Conservation (phyloP, 306 rosid species). For the Medicago ruthenica region DNA sequence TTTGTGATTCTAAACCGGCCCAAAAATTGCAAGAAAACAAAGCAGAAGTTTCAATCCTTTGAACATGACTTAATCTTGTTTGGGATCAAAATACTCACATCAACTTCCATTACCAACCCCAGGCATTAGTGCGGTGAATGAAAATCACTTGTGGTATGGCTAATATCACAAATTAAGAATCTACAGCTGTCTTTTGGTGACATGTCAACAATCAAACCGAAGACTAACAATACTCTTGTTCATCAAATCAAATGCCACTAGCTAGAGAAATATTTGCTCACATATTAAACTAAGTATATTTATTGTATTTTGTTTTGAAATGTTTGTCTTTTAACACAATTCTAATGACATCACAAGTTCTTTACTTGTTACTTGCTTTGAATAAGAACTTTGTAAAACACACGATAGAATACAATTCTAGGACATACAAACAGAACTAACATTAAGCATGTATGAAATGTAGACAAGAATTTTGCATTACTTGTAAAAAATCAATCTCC, state of each 20-base stretch:
- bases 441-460: slow-evolving; percentile 10
- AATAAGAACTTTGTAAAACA: not conserved
- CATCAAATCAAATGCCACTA: slow-evolving; percentile 28
- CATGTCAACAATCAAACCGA: slow-evolving; percentile 47
- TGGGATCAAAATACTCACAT: slow-evolving; percentile 32
- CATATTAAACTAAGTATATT: slow-evolving; percentile 28
- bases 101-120: slow-evolving; percentile 58
- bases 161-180: slow-evolving; percentile 48
- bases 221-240: slow-evolving; percentile 33
- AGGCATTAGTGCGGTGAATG: slow-evolving; percentile 53
- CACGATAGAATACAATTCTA: slow-evolving; percentile 14
- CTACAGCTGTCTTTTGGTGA: slow-evolving; percentile 47
- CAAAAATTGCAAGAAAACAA: slow-evolving; percentile 4
- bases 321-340: slow-evolving; percentile 17
- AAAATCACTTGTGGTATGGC: slow-evolving; percentile 47
- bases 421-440: not conserved
- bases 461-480: slow-evolving; percentile 28
- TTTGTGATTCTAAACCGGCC: not conserved
- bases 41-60: slow-evolving; percentile 30
- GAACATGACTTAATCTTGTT: slow-evolving; percentile 10
- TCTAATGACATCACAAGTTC: not conserved
- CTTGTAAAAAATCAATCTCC: slow-evolving; percentile 36
- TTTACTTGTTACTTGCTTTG: slow-evolving; percentile 20
- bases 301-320: not conserved
- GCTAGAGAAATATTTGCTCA: slow-evolving; percentile 4